These are phyloP conservation scores for Malassezia restricta DNA, from an alignment of 1,284 basidiomycete genomes.

Conservation along the genomic window DNA sequence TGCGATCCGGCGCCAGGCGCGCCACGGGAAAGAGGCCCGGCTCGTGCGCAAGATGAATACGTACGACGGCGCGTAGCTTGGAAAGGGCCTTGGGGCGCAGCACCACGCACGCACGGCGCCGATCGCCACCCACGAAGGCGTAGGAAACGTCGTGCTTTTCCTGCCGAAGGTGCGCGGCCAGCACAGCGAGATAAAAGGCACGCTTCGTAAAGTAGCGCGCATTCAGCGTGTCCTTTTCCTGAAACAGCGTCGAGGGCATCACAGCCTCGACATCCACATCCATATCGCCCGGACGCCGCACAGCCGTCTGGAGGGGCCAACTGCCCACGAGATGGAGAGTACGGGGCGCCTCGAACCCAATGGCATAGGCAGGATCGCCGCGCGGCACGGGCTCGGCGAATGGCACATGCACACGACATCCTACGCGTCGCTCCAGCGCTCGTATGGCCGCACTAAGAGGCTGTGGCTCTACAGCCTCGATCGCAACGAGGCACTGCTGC, in stretches of 20 bases:
- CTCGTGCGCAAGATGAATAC: conserved; percentile 61
- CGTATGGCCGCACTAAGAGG: conserved; percentile 22
- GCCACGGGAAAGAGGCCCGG: conserved; percentile 54
- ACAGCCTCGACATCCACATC: conserved; percentile 39
- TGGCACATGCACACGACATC: conserved; percentile 45
- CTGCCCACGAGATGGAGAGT: conserved; percentile 54
- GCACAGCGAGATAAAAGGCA: conserved; percentile 72
- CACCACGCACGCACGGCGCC: conserved; percentile 59
- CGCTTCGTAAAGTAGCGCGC: conserved; percentile 84
- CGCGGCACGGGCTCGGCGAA: conserved; percentile 46
- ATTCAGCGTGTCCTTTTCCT: conserved; percentile 87
- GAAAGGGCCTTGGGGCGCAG: conserved; percentile 54
- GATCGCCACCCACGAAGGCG: conserved; percentile 56
- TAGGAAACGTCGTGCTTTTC: conserved; percentile 49
- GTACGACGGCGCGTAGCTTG: conserved; percentile 60
- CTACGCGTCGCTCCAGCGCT: conserved; percentile 50
- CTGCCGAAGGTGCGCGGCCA: conserved; percentile 57
- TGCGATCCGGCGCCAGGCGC: conserved; percentile 59
- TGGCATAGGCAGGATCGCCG: conserved; percentile 52
- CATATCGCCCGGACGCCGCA: conserved; percentile 29
- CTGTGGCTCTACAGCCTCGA: conserved; percentile 20
- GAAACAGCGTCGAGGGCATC: conserved; percentile 59
- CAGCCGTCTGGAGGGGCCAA: conserved; percentile 37
- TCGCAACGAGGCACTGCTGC: conserved; percentile 22
- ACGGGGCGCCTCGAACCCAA: conserved; percentile 67